Base-by-base conservation (phyloP, 2,329 filamentous ascomycete species). In the Pseudocercospora eumusae region DNA sequence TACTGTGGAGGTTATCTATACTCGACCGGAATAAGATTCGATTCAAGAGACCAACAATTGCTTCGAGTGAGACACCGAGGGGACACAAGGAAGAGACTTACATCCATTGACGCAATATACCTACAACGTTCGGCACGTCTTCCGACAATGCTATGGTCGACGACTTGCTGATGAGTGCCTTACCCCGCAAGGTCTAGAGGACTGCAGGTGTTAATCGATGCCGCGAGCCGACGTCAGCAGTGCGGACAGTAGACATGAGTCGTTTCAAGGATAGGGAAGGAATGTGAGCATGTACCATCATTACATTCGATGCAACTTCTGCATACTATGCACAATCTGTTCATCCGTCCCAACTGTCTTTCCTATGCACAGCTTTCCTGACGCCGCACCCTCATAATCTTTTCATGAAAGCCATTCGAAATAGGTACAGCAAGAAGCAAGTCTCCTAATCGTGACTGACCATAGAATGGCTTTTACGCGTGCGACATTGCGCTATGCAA, bases 251-350 rank as follows among this genome's bases (percentile, higher is more conserved):
- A 36, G 3, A 25, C 10, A 31, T 27, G 20, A 33, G 52, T 36
- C 4, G 6, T 2, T 25, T 13, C 1, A 36, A 55, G 2, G 2
- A 31, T 13, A 25, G n/a, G 33, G n/a, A 18, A 53, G 10, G 49
- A 31, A 53, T 25, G 52, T 33, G n/a, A 54, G 27, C 52, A 36
- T 36, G 31, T 18, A 54, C 28, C n/a, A 54, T 54, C 52, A 54
- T 36, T 54, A 33, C 52, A 40, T 54, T 54, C 52, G 23, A 54
- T 25, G 52, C 52, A 36, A 33, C 42, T 44, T 56, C 31, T 59
- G 57, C 52, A 53, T 59, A 61, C 59, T 65, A 66, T 63, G 57
- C 60, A 66, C 65, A 66, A 59, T 65, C 60, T 65, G 63, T 63
- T 50, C 57, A 58, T 57, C 23, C 44, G 27, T 61, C 42, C 52